Base-by-base conservation (phyloP, 2,329 filamentous ascomycete genomes). In the Phyllosticta paracitricarpa region DNA sequence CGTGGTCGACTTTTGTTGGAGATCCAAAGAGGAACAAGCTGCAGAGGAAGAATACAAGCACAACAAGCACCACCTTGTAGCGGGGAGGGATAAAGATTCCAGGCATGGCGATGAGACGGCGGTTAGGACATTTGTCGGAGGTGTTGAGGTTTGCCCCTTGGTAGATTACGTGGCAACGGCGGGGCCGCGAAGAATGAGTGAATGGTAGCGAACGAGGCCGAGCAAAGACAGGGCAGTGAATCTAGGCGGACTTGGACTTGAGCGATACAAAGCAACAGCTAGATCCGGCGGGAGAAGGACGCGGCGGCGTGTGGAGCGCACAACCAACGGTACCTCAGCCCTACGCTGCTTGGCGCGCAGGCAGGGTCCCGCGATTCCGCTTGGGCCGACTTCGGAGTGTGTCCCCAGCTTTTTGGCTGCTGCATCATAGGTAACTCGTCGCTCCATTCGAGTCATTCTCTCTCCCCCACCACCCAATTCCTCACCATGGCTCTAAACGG, bases 21-120 rank as follows among this genome's bases (percentile, higher is more conserved):
- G 63, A 71, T 64, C 64, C 78, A 65, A 78, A 70, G 19, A 78
- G 65, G 48, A 72, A 57, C 56, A 78, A 67, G 48, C 66, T 66
- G 57, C 71, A 28, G 9, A 70, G 30, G 61, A 75, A 64, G 53
- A 75, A 63, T 12, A 71, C 58, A 3, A 75, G 66, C 57, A 77
- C 63, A 61, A 71, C 69, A 57, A 74, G 68, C 56, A 81, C 72
- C 63, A 77, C 69, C 68, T 79, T 77, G 63, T 80, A 75, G 28
- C 78, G 73, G 19, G 58, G 58, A 52, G 58, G 58, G 54, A 61
- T 61, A 28, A 56, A 61, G 35, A 61, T 52, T 25, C 40, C 40
- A 19, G 54, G 53, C 58, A 59, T 59, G 30, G 54, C 35, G 53
- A 48, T 51, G 58, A 53, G 40, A 25, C n/a, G 58, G 28, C 24